Evolutionary conservation across 805 yeast genomes (phyloP), one percentile per base, ranked within the genome.

Genomic region (Candida alai): DNA sequence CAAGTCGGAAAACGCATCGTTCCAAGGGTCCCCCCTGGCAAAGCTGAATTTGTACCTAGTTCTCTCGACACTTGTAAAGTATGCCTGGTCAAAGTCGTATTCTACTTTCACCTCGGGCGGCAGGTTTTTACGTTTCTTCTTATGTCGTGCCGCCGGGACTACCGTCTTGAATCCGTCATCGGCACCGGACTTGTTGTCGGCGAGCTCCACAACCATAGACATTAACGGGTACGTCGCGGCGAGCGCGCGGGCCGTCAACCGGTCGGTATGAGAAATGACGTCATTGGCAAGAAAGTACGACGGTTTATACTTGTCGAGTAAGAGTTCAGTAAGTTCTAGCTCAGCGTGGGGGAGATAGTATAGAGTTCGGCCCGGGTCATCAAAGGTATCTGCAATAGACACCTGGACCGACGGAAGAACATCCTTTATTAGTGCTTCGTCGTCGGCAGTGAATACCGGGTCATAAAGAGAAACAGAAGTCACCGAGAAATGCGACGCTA

Each of bases 311-410:
- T 37, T 16, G 2, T 27, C 26, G 9, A 76, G 32, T 1, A 77
- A 41, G 1, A 17, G n/a, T 25, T 75, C 69, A 1, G 80, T 73
- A 12, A 78, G 47, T 12, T 54, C 62, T 24, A 80, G 54, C 1
- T 87, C 85, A 0, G 89, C 90, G 58, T 84, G 95, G 0, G 94
- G 94, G 30, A 84, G 63, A 48, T 75, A 84, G 51, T 62, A 81
- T 2, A 84, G 54, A 0, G 68, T 59, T 1, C 40, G 30, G 13
- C 1, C 41, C 27, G 7, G 35, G 32, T 12, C 12, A 19, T 14
- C 33, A 12, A 20, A 30, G 11, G 35, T 30, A 12, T 36, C 45
- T 15, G 49, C 41, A 4, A 42, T 46, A 38, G 52, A 49, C 2
- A 51, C 50, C 2, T 37, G 22, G 18, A 31, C 9, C 2, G 16